A percentile compares a stretch with the other conserved stretches of the same genome.
Conservation (phyloP, 192 early-diverging fungal species). For the Coemansia sp. region DNA sequence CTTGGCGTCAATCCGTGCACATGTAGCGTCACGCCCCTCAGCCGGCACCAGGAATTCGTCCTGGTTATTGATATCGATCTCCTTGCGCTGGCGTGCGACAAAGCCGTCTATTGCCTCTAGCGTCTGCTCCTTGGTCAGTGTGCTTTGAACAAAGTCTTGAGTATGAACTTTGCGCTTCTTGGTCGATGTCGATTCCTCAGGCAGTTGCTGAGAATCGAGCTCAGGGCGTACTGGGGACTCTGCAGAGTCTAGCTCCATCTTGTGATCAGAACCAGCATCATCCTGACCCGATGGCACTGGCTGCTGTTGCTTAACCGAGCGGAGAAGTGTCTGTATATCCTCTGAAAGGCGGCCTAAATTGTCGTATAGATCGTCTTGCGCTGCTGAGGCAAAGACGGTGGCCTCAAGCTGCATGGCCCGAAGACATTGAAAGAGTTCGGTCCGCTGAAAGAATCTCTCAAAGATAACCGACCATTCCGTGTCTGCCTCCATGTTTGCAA, state of each 20-base stretch:
- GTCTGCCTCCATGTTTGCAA: background rate
- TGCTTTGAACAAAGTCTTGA: conserved; percentile 41
- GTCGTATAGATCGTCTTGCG: conserved; percentile 12
- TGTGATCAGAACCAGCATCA: background rate
- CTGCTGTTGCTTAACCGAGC: background rate
- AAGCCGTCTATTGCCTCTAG: conserved; percentile 57
- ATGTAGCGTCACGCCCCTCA: conserved; percentile 29
- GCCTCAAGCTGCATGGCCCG: conserved; percentile 44
- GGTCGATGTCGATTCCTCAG: background rate
- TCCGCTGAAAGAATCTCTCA: conserved; percentile 31
- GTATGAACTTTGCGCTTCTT: background rate
- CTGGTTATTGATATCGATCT: conserved; percentile 66
- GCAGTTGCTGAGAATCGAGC: background rate
- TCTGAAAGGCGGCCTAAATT: conserved; percentile 18
- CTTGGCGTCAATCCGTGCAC: conserved; percentile 74
- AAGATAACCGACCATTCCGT: conserved; percentile 27
- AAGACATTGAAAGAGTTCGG: conserved; percentile 39
- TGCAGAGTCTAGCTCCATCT: conserved; percentile 2
- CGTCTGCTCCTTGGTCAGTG: conserved; percentile 53
- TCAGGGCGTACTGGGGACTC: background rate
- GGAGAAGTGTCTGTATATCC: conserved; percentile 24
- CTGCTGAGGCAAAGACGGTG: conserved; percentile 21
- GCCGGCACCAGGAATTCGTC: conserved; percentile 62
- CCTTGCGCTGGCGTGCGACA: conserved; percentile 58
- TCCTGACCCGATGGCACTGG: background rate